These are phyloP conservation scores for Colletotrichum tofieldiae DNA, from an alignment of 2,329 filamentous ascomycete species.

Conservation along the genomic window DNA sequence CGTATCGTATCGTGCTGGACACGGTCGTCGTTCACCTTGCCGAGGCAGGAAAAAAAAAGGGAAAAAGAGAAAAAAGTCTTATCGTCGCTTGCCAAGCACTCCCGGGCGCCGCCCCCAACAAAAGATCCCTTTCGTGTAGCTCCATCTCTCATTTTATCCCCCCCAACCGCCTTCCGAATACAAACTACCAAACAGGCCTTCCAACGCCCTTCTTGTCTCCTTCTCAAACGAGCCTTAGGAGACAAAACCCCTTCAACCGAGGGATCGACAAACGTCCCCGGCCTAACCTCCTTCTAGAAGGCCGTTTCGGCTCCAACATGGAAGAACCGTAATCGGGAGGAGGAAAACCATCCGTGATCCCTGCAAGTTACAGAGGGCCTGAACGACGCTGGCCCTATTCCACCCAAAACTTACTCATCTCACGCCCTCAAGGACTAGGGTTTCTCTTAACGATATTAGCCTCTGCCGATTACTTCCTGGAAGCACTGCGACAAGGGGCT, in stretches of 20 bases:
- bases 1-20: neutral
- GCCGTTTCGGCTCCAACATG: neutral
- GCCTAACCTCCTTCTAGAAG: slow-evolving; percentile 22
- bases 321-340: neutral
- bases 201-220: neutral
- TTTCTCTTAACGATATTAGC: neutral
- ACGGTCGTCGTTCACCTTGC: neutral
- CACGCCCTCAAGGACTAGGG: neutral
- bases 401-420: neutral
- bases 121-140: neutral
- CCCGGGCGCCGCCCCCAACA: neutral
- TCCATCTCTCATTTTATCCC: neutral
- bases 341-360: neutral
- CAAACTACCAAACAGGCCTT: neutral
- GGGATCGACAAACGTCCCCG: slow-evolving; percentile 4
- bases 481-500: neutral
- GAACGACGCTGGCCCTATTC: neutral
- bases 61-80: neutral
- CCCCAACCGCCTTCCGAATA: neutral
- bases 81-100: neutral
- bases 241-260: neutral
- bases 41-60: too few relatives aligned
- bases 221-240: neutral
- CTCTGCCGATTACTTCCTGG: neutral
- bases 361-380: neutral